Conservation (phyloP, 805 yeast genomes). For the Komagataella pseudopastoris region DNA sequence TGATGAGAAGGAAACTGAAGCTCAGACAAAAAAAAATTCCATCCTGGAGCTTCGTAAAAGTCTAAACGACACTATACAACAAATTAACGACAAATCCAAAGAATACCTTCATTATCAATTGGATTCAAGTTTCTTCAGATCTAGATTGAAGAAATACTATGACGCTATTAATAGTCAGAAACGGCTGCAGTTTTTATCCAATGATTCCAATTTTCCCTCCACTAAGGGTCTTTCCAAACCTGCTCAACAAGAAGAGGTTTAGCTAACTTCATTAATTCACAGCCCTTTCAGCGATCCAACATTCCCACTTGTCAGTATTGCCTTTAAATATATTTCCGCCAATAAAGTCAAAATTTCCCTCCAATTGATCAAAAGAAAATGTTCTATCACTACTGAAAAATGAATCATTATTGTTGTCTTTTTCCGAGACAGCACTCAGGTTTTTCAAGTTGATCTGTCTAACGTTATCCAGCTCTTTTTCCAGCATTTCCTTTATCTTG, state of each 20-base stretch:
- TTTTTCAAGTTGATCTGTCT: slow-evolving; percentile 33
- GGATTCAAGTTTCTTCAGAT: slow-evolving; percentile 25
- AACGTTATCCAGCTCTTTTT: slow-evolving; percentile 45
- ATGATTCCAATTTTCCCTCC: slow-evolving; percentile 21
- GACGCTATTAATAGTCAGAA: slow-evolving; percentile 20
- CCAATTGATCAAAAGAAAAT: slow-evolving; percentile 57
- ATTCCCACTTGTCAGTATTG: slow-evolving; percentile 46
- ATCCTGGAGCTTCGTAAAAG: neutral
- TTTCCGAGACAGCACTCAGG: slow-evolving; percentile 30
- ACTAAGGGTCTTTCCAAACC: slow-evolving; percentile 7
- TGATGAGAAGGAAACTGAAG: slow-evolving; percentile 4
- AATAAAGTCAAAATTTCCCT: slow-evolving; percentile 56
- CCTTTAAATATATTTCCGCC: slow-evolving; percentile 60
- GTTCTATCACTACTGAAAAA: slow-evolving; percentile 13
- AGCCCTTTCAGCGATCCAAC: slow-evolving; percentile 70
- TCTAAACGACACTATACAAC: neutral
- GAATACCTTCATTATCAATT: slow-evolving; percentile 24
- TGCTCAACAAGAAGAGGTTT: neutral
- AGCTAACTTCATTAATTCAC: slow-evolving; percentile 26
- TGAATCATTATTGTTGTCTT: slow-evolving; percentile 12
- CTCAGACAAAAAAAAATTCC: slow-evolving; percentile 2
- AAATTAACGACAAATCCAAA: slow-evolving; percentile 10
- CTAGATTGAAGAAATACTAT: slow-evolving; percentile 21
- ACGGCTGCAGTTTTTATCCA: slow-evolving; percentile 10
- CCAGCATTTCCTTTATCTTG: slow-evolving; percentile 47